A percentile compares a stretch with the other conserved stretches of the same genome.
Evolutionary conservation across 2,329 filamentous ascomycete species (phyloP).

Genomic region (Diaporthe capsici): DNA sequence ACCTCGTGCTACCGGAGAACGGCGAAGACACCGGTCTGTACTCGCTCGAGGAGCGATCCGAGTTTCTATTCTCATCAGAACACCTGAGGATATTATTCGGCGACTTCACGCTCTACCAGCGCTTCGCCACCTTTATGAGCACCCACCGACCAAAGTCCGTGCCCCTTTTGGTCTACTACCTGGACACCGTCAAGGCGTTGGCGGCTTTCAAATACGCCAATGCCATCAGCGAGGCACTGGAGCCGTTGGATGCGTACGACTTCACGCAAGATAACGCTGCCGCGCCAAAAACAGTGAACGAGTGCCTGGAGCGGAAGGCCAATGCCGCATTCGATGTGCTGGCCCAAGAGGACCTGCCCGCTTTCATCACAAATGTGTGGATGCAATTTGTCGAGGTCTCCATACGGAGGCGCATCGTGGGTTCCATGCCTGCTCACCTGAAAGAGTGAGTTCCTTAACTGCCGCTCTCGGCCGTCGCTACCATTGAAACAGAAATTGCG

Average conservation of each 20-base stretch:
- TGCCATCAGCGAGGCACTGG: slow-evolving; percentile 73
- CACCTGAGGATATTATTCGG: slow-evolving; percentile 77
- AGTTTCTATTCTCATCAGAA: slow-evolving; percentile 74
- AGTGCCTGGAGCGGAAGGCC: slow-evolving; percentile 73
- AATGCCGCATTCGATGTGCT: slow-evolving; percentile 74
- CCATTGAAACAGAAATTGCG: too few relatives aligned
- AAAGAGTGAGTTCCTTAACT: slow-evolving; percentile 58
- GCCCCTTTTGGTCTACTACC: slow-evolving; percentile 77
- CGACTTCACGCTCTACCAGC: slow-evolving; percentile 72
- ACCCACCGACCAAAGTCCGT: slow-evolving; percentile 72
- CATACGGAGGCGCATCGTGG: slow-evolving; percentile 78
- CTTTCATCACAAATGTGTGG: slow-evolving; percentile 78
- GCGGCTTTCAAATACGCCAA: slow-evolving; percentile 81
- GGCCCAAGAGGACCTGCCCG: slow-evolving; percentile 77
- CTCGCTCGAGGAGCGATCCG: slow-evolving; percentile 73
- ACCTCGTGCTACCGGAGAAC: slow-evolving; percentile 55
- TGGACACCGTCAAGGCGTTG: slow-evolving; percentile 79
- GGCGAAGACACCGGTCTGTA: slow-evolving; percentile 52
- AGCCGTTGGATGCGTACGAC: slow-evolving; percentile 67
- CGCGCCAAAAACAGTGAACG: slow-evolving; percentile 66
- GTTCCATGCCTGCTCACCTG: slow-evolving; percentile 74
- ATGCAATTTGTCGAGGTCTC: slow-evolving; percentile 79
- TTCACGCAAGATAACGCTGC: slow-evolving; percentile 66
- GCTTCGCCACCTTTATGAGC: slow-evolving; percentile 78
- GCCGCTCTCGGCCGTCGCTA: background rate